phyloP scores from a whole-genome alignment of 805 yeast genomes.

The Dipodascopsis uninucleata region DNA sequence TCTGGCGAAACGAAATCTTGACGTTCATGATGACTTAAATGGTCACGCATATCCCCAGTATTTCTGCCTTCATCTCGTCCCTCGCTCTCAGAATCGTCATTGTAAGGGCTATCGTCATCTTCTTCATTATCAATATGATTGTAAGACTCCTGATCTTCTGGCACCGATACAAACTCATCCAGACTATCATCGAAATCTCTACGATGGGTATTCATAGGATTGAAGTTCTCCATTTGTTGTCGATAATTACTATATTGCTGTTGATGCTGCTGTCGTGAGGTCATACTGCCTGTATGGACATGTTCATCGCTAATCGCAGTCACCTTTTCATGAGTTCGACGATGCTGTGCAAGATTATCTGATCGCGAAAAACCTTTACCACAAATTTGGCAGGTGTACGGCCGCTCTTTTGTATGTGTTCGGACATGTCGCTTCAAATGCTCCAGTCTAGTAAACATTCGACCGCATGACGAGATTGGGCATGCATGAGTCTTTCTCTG shows the following conservation, averaged over 20 bases:
- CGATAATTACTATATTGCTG: constrained; percentile 18
- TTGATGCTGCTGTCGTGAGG: constrained; percentile 24
- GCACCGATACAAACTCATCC: not conserved
- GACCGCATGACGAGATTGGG: constrained; percentile 25
- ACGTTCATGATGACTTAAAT: not conserved
- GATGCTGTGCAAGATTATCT: constrained; percentile 25
- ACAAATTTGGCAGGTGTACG: constrained; percentile 25
- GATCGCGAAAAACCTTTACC: constrained; percentile 26
- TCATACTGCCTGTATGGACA: constrained; percentile 16
- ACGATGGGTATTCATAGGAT: constrained; percentile 1
- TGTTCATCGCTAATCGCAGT: constrained; percentile 18
- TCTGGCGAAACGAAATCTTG: not conserved
- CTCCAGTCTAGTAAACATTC: constrained; percentile 24
- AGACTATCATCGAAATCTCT: not conserved
- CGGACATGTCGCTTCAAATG: constrained; percentile 28
- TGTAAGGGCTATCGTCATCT: constrained; percentile 4
- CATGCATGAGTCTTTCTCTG: constrained; percentile 26
- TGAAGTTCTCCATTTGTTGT: constrained; percentile 11
- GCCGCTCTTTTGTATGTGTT: constrained; percentile 28
- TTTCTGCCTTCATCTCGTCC: not conserved
- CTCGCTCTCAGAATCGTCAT: not conserved
- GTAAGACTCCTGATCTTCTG: not conserved
- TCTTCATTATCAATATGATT: constrained; percentile 3
- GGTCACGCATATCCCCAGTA: not conserved
- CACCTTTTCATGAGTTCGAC: constrained; percentile 27